A percentile compares a stretch with the other conserved stretches of the same genome.
These are phyloP conservation scores for Verticillium zaregamsianum DNA, from an alignment of 2,329 filamentous ascomycete genomes.

Conservation along the genomic window DNA sequence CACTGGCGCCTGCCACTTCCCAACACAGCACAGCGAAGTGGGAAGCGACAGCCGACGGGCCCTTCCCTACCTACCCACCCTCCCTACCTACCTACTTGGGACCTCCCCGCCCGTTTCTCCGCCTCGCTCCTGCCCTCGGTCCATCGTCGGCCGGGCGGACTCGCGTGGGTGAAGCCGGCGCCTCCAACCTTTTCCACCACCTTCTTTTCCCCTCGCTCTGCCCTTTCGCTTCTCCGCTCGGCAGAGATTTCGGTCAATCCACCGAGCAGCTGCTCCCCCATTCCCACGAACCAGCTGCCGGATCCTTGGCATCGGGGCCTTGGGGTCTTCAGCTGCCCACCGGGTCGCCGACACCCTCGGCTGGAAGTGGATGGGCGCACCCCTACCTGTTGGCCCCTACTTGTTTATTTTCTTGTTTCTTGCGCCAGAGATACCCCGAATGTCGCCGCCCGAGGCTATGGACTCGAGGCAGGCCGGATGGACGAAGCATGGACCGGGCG, in stretches of 20 bases:
- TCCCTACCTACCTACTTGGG: no score
- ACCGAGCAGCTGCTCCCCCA: background rate
- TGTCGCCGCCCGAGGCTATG: background rate
- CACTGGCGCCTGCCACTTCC: background rate
- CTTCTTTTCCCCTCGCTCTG: background rate
- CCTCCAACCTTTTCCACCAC: background rate
- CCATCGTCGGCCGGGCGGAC: background rate
- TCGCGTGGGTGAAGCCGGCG: background rate
- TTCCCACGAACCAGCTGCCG: background rate
- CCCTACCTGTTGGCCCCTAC: no score
- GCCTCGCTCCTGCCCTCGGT: background rate
- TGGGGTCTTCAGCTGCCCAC: background rate
- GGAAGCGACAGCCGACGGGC: background rate
- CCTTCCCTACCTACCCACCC: no score
- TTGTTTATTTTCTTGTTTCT: background rate
- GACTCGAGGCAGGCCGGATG: background rate
- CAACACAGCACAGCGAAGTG: background rate
- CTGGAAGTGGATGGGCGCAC: no score
- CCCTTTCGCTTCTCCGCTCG: background rate
- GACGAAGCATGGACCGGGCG: background rate
- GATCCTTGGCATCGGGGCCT: background rate
- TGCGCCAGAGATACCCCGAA: background rate
- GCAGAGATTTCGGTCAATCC: background rate
- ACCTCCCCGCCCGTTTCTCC: no score
- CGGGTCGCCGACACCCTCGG: no score